Percentiles rank a stretch among this genome's conserved stretches.
phyloP scores from a whole-genome alignment of 2,329 filamentous ascomycete species.

The Fusarium phyllophilum region DNA sequence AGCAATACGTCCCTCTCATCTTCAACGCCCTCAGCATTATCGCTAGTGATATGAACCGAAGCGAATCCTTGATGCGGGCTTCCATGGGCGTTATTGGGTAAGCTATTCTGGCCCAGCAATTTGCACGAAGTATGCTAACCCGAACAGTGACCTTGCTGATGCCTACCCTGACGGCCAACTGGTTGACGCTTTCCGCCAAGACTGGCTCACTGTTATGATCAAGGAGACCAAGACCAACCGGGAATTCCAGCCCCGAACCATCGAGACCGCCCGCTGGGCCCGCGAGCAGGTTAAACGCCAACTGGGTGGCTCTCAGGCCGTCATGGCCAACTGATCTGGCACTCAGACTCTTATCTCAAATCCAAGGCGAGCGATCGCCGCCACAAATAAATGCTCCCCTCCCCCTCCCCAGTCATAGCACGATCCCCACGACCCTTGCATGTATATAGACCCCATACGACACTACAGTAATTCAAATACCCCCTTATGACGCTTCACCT shows the following conservation, averaged over 20 bases:
- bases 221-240: constrained; percentile 91
- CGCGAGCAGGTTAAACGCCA: constrained; percentile 98
- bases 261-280: constrained; percentile 96
- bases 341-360: not conserved
- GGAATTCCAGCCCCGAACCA: constrained; percentile 84
- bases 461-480: constrained; percentile 55
- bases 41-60: constrained; percentile 84
- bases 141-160: constrained; percentile 84
- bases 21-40: constrained; percentile 88
- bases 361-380: constrained; percentile 3
- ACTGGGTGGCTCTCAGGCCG: constrained; percentile 62
- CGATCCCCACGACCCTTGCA: constrained; percentile 52
- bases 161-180: constrained; percentile 93
- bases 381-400: constrained; percentile 23
- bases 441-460: constrained; percentile 53
- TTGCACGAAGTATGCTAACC: constrained; percentile 18
- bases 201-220: constrained; percentile 90
- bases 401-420: constrained; percentile 45
- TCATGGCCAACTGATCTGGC: constrained; percentile 59
- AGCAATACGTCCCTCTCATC: constrained; percentile 83
- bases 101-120: constrained; percentile 46
- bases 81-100: constrained; percentile 98
- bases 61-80: constrained; percentile 90
- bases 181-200: constrained; percentile 83
- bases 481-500: constrained; percentile 49